Percentiles rank a stretch among this genome's conserved stretches.
These are phyloP conservation scores for Akanthomyces uredinophilus DNA, from an alignment of 2,329 filamentous ascomycete genomes.

Conservation along the genomic window DNA sequence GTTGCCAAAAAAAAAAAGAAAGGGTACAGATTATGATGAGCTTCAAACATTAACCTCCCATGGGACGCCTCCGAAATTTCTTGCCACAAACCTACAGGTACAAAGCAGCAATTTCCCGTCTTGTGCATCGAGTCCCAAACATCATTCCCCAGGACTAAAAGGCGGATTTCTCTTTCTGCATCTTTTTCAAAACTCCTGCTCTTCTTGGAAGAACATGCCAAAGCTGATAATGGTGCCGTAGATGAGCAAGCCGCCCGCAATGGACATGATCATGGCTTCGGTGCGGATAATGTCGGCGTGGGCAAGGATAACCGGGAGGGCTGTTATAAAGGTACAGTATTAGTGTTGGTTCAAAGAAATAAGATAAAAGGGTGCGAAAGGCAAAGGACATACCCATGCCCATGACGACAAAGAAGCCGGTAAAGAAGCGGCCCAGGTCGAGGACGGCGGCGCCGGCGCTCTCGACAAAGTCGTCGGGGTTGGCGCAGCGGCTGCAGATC, in stretches of 20 bases:
- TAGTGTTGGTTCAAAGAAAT: slow-evolving; percentile 1
- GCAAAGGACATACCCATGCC: slow-evolving; percentile 70
- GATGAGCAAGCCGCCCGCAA: slow-evolving; percentile 86
- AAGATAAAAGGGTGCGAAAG: not conserved
- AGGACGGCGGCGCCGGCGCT: slow-evolving; percentile 78
- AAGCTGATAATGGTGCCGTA: slow-evolving; percentile 99
- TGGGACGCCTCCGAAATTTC: not conserved
- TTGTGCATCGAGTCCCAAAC: not conserved
- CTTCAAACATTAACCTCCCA: not conserved
- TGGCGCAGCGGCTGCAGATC: slow-evolving; percentile 83
- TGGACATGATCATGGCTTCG: slow-evolving; percentile 91
- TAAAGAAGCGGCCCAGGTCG: slow-evolving; percentile 89
- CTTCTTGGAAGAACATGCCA: slow-evolving; percentile 95
- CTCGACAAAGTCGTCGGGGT: slow-evolving; percentile 91
- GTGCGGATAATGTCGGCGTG: slow-evolving; percentile 78
- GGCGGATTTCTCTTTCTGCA: too few species aligned
- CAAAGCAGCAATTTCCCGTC: not conserved
- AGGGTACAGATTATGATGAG: not conserved
- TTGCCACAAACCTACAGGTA: not conserved
- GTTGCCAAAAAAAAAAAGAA: not conserved
- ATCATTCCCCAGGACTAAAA: not conserved
- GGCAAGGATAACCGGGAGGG: slow-evolving; percentile 80
- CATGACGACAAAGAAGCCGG: slow-evolving; percentile 95
- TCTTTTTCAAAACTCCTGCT: slow-evolving; percentile 79
- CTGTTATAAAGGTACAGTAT: slow-evolving; percentile 43